These are phyloP conservation scores for Globisporangium nunn DNA, from an alignment of 352 stramenopile genomes.

Conservation along the genomic window DNA sequence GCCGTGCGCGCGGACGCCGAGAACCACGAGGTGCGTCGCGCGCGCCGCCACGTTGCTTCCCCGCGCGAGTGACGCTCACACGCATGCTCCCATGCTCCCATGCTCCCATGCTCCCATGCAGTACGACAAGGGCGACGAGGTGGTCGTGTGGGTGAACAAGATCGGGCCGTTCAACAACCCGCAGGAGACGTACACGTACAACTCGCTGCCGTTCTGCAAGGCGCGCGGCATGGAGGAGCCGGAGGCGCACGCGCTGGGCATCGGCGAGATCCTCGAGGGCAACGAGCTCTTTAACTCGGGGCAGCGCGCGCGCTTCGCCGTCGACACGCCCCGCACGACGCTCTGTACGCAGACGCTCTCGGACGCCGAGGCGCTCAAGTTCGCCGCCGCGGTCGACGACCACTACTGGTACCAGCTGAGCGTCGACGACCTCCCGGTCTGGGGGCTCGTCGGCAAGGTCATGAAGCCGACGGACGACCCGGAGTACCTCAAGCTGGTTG, in stretches of 20 bases:
- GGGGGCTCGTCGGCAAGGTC: conserved; percentile 97
- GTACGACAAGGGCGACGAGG: conserved; percentile 68
- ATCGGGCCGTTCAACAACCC: conserved; percentile 96
- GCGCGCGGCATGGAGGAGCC: conserved; percentile 77
- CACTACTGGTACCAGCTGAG: conserved; percentile 99
- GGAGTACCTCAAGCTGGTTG: conserved; percentile 70
- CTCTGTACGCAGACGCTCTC: conserved; percentile 70
- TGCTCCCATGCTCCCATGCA: conserved; percentile 10
- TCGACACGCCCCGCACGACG: conserved; percentile 55
- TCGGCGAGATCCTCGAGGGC: conserved; percentile 95
- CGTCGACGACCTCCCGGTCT: conserved; percentile 97
- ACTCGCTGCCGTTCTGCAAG: conserved; percentile 97
- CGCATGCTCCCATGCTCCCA: not conserved
- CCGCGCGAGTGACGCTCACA: not conserved
- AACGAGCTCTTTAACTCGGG: conserved; percentile 93
- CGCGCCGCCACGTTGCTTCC: not conserved
- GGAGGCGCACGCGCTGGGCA: conserved; percentile 78
- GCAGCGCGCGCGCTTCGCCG: conserved; percentile 71
- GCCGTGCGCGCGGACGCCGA: conserved; percentile 33
- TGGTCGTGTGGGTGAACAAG: conserved; percentile 96
- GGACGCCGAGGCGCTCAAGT: conserved; percentile 68
- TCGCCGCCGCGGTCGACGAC: conserved; percentile 81
- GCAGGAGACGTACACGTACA: conserved; percentile 99
- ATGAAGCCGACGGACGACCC: conserved; percentile 85
- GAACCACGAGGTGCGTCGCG: conserved; percentile 37